Evolutionary conservation across 2,329 filamentous ascomycete species (phyloP), one percentile per base, ranked within the genome.

Genomic region (Phialophora tarda): DNA sequence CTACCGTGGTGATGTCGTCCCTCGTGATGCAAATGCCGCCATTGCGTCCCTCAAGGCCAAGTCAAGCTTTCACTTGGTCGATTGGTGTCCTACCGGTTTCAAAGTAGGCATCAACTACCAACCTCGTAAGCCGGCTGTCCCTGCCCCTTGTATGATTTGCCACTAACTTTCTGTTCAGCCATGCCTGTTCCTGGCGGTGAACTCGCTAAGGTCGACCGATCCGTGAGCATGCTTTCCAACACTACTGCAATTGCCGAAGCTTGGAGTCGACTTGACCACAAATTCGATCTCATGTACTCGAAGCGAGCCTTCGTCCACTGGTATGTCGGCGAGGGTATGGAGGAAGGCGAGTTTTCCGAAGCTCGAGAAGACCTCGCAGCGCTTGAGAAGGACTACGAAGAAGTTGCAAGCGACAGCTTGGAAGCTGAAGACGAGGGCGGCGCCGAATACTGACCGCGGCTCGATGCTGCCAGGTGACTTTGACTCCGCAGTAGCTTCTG

Each of bases 301-400:
- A 89, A 89, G 81, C 85, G 87, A 69, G 87, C 87, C 12, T 89
- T 89, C 74, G 87, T 89, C n/a, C 87, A 89, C 76, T 89, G 87
- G 87, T 89, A 89, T 72, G 91, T 95, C 62, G 91, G 91, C 72
- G 91, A 95, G 82, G 91, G 91, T 82, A 95, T 95, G 91, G 91
- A 95, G 83, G 91, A 95, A 79, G 91, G 91, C 74, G 91, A 95
- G 80, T 95, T 95, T 83, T 91, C 89, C 70, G 91, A 95, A 81
- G 91, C 91, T 69, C 89, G 91, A 73, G 91, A 95, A 82, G 91
- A 95, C 78, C 84, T 95, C 68, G 91, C 91, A 69, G 91, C 91
- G 56, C 84, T 95, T 38, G 91, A 94, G 84, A 91, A 90, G 83
- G 91, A 94, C 75, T 94, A 94, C 77, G 91, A 93, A 80, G 91